Evolutionary conservation across 2,329 filamentous ascomycete genomes (phyloP).

Genomic region (Aspergillus nomiae): DNA sequence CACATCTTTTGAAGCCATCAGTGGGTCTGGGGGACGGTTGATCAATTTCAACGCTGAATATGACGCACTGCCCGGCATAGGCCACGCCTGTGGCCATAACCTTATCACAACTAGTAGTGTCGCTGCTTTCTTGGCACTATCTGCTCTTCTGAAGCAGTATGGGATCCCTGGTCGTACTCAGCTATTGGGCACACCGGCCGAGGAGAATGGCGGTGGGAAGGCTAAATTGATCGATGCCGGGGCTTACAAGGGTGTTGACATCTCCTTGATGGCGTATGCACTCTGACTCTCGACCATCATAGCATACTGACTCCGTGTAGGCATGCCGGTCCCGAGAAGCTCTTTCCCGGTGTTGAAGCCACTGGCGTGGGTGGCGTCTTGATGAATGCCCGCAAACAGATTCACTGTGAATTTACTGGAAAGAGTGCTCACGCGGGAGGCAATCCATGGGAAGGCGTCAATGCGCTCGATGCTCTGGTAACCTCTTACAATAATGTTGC

Average conservation of each 20-base stretch:
- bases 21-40: constrained; percentile 42
- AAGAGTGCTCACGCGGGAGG: constrained; percentile 59
- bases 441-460: constrained; percentile 61
- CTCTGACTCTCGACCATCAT: neutral
- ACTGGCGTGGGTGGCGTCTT: constrained; percentile 30
- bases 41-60: constrained; percentile 48
- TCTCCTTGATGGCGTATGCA: constrained; percentile 48
- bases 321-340: constrained; percentile 26
- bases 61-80: constrained; percentile 43
- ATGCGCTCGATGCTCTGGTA: constrained; percentile 61
- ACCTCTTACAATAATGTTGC: constrained; percentile 50
- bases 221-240: constrained; percentile 46
- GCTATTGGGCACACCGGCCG: constrained; percentile 43
- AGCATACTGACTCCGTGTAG: constrained; percentile 15
- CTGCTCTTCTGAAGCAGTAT: constrained; percentile 45
- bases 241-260: constrained; percentile 43
- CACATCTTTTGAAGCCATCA: constrained; percentile 54
- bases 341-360: constrained; percentile 26
- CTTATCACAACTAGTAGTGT: constrained; percentile 40
- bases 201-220: constrained; percentile 45
- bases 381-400: constrained; percentile 38
- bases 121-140: constrained; percentile 49
- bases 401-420: constrained; percentile 49
- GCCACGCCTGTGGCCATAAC: constrained; percentile 46
- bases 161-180: constrained; percentile 40